These are phyloP conservation scores for Coemansia sp. DNA, from an alignment of 192 early-diverging fungal species.

Conservation along the genomic window DNA sequence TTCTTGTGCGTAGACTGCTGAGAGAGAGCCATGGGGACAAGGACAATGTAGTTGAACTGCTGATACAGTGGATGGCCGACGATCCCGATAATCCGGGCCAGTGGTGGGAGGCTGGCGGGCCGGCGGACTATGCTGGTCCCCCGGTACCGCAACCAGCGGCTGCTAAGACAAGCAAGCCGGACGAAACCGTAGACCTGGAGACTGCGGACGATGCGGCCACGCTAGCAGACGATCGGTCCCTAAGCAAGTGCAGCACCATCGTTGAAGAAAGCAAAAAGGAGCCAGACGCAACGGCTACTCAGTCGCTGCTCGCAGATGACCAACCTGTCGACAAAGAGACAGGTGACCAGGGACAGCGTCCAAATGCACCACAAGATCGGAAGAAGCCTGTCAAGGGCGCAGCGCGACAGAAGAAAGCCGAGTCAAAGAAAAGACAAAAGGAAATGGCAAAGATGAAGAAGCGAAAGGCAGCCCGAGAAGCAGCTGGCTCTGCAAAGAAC, in stretches of 20 bases:
- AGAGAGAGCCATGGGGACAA: constrained; percentile 49
- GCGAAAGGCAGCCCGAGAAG: constrained; percentile 19
- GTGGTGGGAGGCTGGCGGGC: constrained; percentile 34
- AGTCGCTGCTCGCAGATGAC: not conserved
- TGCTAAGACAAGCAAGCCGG: not conserved
- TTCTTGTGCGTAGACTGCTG: constrained; percentile 57
- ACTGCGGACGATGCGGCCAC: not conserved
- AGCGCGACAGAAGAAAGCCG: constrained; percentile 28
- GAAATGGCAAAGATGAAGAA: constrained; percentile 41
- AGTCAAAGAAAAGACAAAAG: constrained; percentile 46
- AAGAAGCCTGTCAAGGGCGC: constrained; percentile 18
- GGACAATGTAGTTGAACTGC: constrained; percentile 59
- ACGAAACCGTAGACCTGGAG: not conserved
- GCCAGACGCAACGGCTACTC: not conserved
- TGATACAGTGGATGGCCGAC: constrained; percentile 53
- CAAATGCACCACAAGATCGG: not conserved
- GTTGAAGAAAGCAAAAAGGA: not conserved
- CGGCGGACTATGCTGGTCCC: constrained; percentile 33
- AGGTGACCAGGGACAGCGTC: not conserved
- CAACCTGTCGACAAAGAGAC: not conserved
- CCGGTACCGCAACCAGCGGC: not conserved
- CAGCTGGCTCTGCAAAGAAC: not conserved
- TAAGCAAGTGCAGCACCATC: not conserved
- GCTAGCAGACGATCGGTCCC: not conserved
- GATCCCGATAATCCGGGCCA: constrained; percentile 9